Base-by-base conservation (phyloP, 1,139 yeast genomes). In the Debaryomyces udenii region DNA sequence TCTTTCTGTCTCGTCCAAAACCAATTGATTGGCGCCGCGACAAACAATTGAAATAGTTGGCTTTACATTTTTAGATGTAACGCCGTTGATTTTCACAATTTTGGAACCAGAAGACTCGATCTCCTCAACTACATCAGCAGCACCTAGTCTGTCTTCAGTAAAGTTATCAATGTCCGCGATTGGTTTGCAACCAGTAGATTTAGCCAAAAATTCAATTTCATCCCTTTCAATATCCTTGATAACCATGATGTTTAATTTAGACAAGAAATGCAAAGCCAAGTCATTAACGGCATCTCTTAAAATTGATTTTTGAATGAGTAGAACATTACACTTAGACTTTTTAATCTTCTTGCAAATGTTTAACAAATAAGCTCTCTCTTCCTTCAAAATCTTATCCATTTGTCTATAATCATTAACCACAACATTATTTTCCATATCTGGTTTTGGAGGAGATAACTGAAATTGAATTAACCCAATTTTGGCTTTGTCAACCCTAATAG, bases 341-440 rank as follows among this genome's bases (percentile, higher is more conserved):
- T 94, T 93, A 67, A 93, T 90, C 64, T 88, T 89, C 66, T 93
- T 93, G 75, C 97, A 91, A 61, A 94, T 86, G 65, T 93, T 91
- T 60, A 93, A 78, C 60, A 93, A 71, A 62, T 93, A 93, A 22
- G 96, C 94, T 62, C 99, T 83, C 74, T 93, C 99, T 66, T 93
- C 99, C 62, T 94, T 94, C 60, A 93, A 76, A 54, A 93, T 93
- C 72, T 91, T 93, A 68, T 93, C 99, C 99, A 93, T 93, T 67
- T 94, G 99, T 68, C 99, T 81, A 70, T 93, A 93, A 65, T 93
- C 99, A 61, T 88, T 93, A 41, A 93, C 98, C 40, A 94, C 96
- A 43, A 93, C 94, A 61, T 91, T 93, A 62, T 93, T 93, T 68
- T 93, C 99, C 86, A 94, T 88, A 61, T 93, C 99, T 30, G 99